Conservation (phyloP, 495 filamentous ascomycete species). For the Aspergillus panamensis region DNA sequence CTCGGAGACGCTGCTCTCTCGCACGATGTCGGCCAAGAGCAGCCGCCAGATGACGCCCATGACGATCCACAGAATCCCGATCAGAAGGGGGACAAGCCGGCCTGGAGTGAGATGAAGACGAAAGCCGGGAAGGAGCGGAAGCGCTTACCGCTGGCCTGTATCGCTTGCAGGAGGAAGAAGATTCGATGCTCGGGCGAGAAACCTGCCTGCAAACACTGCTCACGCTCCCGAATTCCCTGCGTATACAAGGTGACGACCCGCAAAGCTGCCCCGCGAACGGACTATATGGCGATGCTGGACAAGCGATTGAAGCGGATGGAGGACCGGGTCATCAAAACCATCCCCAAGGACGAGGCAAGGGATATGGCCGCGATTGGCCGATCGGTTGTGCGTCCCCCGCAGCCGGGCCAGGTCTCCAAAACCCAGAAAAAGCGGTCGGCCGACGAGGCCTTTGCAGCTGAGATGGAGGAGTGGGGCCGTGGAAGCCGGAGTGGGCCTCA, state of each 20-base stretch:
- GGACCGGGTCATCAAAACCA: conserved; percentile 92
- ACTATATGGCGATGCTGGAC: conserved; percentile 99
- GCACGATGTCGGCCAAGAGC: conserved; percentile 22
- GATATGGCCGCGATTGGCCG: conserved; percentile 61
- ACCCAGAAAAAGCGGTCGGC: conserved; percentile 76
- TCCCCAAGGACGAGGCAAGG: conserved; percentile 75
- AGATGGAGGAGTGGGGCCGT: conserved; percentile 79
- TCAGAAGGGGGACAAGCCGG: conserved; percentile 43
- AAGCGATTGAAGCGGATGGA: conserved; percentile 93
- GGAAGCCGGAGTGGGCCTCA: conserved; percentile 44
- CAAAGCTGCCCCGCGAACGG: conserved; percentile 92
- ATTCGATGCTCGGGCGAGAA: conserved; percentile 98
- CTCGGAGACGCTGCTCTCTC: conserved; percentile 23
- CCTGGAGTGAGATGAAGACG: conserved; percentile 97
- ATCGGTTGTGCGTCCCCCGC: conserved; percentile 75
- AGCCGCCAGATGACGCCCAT: conserved; percentile 24
- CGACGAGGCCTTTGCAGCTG: conserved; percentile 81
- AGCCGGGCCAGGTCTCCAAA: conserved; percentile 57
- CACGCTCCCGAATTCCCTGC: conserved; percentile 88
- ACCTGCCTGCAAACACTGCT: conserved; percentile 94
- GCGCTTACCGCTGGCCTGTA: conserved; percentile 88
- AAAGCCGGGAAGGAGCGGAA: conserved; percentile 98
- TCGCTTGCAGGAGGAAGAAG: conserved; percentile 94
- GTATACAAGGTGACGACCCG: conserved; percentile 97
- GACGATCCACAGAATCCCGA: conserved; percentile 42